Percentiles rank a stretch among this genome's conserved stretches.
phyloP scores from a whole-genome alignment of 768 basidiomycete genomes.

The Xerocomus potaroensis region DNA sequence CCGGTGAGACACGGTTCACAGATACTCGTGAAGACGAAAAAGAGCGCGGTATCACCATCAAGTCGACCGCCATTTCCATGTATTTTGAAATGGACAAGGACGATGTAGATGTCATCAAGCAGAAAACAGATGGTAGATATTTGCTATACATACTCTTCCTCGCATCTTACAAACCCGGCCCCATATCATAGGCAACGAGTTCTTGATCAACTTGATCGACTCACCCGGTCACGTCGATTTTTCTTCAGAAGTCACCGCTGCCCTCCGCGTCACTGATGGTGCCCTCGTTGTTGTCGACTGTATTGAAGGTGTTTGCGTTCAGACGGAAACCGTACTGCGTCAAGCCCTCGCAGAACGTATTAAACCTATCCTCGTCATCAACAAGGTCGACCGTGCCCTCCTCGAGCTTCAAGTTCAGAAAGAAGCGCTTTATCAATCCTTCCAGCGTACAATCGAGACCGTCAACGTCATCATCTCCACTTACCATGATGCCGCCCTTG shows the following conservation, averaged over 20 bases:
- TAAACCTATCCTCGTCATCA: conserved; percentile 99
- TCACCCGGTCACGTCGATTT: conserved; percentile 99
- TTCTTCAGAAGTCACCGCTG: conserved; percentile 99
- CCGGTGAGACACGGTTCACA: conserved; percentile 95
- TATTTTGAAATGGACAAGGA: conserved; percentile 96
- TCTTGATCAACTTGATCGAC: conserved; percentile 99
- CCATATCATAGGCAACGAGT: conserved; percentile 70
- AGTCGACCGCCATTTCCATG: conserved; percentile 99
- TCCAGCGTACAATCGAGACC: conserved; percentile 94
- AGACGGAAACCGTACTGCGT: conserved; percentile 98
- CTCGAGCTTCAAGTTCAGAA: conserved; percentile 97
- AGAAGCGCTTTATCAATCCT: conserved; percentile 96
- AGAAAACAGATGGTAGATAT: conserved; percentile 80
- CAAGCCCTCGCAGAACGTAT: conserved; percentile 97
- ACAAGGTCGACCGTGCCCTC: conserved; percentile 99
- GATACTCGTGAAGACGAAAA: conserved; percentile 98
- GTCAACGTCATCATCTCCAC: conserved; percentile 99
- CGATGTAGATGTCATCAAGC: conserved; percentile 78
- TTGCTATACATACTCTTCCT: conserved; percentile 2
- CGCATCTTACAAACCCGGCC: conserved; percentile 2
- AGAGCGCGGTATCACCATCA: conserved; percentile 99
- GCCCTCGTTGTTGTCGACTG: conserved; percentile 99
- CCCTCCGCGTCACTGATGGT: conserved; percentile 99
- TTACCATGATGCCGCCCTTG: conserved; percentile 89
- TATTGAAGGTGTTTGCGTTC: conserved; percentile 99